These are phyloP conservation scores for Arctium lappa DNA, from an alignment of 129 eudicot genomes.

Conservation along the genomic window DNA sequence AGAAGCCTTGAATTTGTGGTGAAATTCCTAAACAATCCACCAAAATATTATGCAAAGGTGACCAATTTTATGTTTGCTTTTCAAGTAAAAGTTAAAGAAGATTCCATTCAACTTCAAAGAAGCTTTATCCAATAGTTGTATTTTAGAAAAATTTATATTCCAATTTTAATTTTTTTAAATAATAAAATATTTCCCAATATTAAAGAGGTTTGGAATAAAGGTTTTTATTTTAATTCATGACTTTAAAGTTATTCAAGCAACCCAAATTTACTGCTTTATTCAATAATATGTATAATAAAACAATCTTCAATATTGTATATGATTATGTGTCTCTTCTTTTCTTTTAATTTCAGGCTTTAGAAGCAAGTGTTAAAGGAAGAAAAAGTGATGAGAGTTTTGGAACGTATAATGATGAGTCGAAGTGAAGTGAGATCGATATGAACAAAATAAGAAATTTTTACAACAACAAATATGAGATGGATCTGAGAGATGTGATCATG, in stretches of 20 bases:
- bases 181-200: neutral
- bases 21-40: conserved; percentile 49
- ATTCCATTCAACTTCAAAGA: conserved; percentile 22
- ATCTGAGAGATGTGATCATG: conserved; percentile 44
- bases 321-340: neutral
- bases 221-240: neutral
- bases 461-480: conserved; percentile 38
- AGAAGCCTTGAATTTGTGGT: conserved; percentile 55
- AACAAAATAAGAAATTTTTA: conserved; percentile 43
- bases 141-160: neutral
- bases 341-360: conserved; percentile 31
- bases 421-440: conserved; percentile 54
- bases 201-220: neutral
- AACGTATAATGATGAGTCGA: conserved; percentile 56
- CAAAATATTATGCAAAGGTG: conserved; percentile 77
- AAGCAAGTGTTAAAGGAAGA: conserved; percentile 52
- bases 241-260: neutral
- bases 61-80: conserved; percentile 11
- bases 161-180: neutral
- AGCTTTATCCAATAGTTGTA: conserved; percentile 9
- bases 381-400: conserved; percentile 37
- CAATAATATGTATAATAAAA: neutral
- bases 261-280: neutral
- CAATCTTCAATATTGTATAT: neutral
- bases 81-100: conserved; percentile 19